Evolutionary conservation across 2,329 filamentous ascomycete genomes (phyloP).

Genomic region (Nakataea oryzae): DNA sequence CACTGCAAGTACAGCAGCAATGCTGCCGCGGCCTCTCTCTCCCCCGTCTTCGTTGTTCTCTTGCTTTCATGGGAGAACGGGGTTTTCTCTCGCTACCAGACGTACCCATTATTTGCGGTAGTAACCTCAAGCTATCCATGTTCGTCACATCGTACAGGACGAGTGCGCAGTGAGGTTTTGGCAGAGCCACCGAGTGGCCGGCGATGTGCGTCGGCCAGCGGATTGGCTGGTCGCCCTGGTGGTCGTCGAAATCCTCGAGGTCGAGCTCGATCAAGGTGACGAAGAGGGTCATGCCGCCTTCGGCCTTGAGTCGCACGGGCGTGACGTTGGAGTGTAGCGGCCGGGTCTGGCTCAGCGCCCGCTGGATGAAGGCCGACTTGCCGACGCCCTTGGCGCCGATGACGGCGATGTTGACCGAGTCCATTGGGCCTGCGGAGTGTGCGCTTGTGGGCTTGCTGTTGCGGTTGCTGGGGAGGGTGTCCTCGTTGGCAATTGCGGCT

Average conservation of each 20-base stretch:
- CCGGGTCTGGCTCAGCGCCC: constrained; percentile 43
- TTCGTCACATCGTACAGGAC: constrained; percentile 83
- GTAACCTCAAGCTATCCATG: constrained; percentile 59
- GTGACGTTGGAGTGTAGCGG: constrained; percentile 44
- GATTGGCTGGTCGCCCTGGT: constrained; percentile 41
- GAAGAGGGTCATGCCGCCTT: constrained; percentile 40
- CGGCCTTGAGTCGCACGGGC: constrained; percentile 46
- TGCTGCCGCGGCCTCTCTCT: not conserved
- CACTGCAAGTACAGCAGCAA: not conserved
- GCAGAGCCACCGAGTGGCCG: constrained; percentile 50
- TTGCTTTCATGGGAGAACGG: not conserved
- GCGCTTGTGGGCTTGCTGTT: not conserved
- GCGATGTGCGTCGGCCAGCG: constrained; percentile 59
- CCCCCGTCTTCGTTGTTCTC: not conserved
- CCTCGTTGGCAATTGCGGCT: not conserved
- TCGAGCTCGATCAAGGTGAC: constrained; percentile 57
- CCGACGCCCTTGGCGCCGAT: constrained; percentile 57
- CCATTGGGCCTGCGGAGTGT: constrained; percentile 27
- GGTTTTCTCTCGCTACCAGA: constrained; percentile 12
- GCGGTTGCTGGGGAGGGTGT: not conserved
- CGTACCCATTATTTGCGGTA: constrained; percentile 73
- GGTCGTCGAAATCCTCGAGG: constrained; percentile 53
- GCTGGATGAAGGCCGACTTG: constrained; percentile 59
- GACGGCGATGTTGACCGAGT: constrained; percentile 53
- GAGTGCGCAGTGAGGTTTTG: constrained; percentile 71